phyloP scores from a whole-genome alignment of 1,139 yeast species.

The Sugiyamaella sp. region DNA sequence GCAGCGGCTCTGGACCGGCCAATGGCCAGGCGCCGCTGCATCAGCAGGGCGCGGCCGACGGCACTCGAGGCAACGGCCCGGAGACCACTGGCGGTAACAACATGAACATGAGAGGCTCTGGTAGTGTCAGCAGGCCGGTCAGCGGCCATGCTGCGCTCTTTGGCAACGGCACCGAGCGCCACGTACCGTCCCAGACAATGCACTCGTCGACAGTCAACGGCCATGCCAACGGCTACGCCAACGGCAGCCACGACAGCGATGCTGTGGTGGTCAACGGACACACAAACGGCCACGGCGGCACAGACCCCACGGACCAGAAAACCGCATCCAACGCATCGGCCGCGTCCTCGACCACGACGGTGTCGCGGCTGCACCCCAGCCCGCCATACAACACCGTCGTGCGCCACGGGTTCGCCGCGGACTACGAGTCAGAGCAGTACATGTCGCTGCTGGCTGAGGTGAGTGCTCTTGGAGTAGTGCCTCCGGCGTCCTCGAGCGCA shows the following conservation, averaged over 20 bases:
- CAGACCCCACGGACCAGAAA: background rate
- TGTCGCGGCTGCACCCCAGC: background rate
- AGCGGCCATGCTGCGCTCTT: too few species aligned
- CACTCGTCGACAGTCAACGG: background rate
- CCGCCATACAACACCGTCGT: conserved; percentile 33
- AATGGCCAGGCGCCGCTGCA: conserved; percentile 10
- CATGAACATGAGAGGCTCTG: conserved; percentile 2
- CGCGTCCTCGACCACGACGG: background rate
- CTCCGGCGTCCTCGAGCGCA: conserved; percentile 1
- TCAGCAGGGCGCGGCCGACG: background rate
- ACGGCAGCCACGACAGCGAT: conserved; percentile 6
- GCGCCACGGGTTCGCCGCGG: conserved; percentile 82
- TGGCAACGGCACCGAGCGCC: background rate
- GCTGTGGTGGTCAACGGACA: too few species aligned
- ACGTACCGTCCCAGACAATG: background rate
- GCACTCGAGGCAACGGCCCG: too few species aligned
- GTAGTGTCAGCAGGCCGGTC: background rate
- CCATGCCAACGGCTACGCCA: conserved; percentile 1
- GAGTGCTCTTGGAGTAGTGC: conserved; percentile 19
- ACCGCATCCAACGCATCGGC: background rate
- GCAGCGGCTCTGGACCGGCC: background rate
- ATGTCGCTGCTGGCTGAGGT: conserved; percentile 62
- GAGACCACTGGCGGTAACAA: background rate
- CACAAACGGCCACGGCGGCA: background rate
- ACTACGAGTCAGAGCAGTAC: conserved; percentile 62